Percentiles rank a stretch among this genome's conserved stretches.
Conservation (phyloP, 2,329 filamentous ascomycete species). For the Piedraia hortae region DNA sequence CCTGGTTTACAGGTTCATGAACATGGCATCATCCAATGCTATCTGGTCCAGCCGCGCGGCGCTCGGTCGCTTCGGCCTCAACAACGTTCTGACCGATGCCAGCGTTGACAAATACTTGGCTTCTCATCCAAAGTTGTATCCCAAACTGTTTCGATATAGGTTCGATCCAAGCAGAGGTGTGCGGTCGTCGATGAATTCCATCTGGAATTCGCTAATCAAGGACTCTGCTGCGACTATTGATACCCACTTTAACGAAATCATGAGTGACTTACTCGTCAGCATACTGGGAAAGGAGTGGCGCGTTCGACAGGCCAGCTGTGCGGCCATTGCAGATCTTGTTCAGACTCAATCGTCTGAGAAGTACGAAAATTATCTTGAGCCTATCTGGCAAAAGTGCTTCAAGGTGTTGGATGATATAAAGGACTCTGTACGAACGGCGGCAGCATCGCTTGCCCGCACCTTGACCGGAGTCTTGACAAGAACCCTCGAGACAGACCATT, state of each 20-base stretch:
- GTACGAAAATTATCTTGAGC: constrained; percentile 61
- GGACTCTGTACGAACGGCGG: constrained; percentile 56
- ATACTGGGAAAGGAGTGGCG: constrained; percentile 84
- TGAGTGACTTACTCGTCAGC: constrained; percentile 61
- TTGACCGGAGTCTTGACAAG: constrained; percentile 67
- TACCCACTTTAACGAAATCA: constrained; percentile 62
- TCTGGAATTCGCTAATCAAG: constrained; percentile 90
- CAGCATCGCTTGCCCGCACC: constrained; percentile 53
- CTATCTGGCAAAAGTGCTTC: constrained; percentile 65
- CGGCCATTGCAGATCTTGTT: constrained; percentile 65
- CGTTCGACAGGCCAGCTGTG: constrained; percentile 72
- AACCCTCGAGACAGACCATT: constrained; percentile 53
- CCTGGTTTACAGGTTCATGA: constrained; percentile 97
- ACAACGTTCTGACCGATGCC: constrained; percentile 71
- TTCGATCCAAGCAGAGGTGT: constrained; percentile 91
- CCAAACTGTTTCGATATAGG: constrained; percentile 77
- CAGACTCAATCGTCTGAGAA: constrained; percentile 39
- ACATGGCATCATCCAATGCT: constrained; percentile 76
- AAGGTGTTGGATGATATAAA: constrained; percentile 95
- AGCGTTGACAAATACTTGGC: constrained; percentile 36
- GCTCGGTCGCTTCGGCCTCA: constrained; percentile 80
- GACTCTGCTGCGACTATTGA: constrained; percentile 54
- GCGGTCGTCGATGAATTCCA: constrained; percentile 84
- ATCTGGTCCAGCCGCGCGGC: constrained; percentile 95
- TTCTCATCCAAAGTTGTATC: constrained; percentile 79